A percentile compares a stretch with the other conserved stretches of the same genome.
Conservation (phyloP, 805 yeast species). For the Cyberlindnera euphorbiiphila region DNA sequence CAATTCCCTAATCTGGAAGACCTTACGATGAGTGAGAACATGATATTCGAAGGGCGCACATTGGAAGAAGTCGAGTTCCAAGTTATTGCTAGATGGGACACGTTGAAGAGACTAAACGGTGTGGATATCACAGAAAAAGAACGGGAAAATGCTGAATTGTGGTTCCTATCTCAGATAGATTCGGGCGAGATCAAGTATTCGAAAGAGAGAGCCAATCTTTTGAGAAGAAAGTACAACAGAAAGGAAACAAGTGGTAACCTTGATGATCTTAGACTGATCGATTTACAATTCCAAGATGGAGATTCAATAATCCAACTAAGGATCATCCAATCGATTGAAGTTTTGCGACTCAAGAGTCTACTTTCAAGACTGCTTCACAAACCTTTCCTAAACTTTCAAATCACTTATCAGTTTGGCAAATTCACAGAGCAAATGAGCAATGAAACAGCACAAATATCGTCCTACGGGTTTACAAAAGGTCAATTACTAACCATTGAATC, state of each 20-base stretch:
- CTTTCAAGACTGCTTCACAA: constrained; percentile 26
- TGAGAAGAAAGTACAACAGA: constrained; percentile 30
- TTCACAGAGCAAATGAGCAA: constrained; percentile 24
- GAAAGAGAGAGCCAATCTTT: background rate
- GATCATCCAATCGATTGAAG: constrained; percentile 30
- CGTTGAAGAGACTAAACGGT: constrained; percentile 53
- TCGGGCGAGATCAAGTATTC: constrained; percentile 28
- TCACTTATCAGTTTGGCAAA: constrained; percentile 24
- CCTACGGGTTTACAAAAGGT: constrained; percentile 20
- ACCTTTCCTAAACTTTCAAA: constrained; percentile 25
- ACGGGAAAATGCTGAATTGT: constrained; percentile 63
- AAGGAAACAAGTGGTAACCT: constrained; percentile 3
- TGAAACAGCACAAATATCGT: constrained; percentile 24
- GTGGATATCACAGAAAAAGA: constrained; percentile 42
- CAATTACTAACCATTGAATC: constrained; percentile 15
- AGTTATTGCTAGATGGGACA: constrained; percentile 44
- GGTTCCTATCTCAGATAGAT: constrained; percentile 49
- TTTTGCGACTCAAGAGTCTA: constrained; percentile 34
- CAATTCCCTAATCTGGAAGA: constrained; percentile 41
- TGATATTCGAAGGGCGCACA: constrained; percentile 33
- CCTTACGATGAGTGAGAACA: constrained; percentile 51
- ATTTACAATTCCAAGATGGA: constrained; percentile 5
- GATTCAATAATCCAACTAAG: constrained; percentile 6
- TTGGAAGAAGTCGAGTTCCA: constrained; percentile 29
- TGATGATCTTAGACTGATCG: constrained; percentile 2